Evolutionary conservation across 257 asterid species (phyloP), one percentile per base, ranked within the genome.

Genomic region (Gentiana macrophylla): DNA sequence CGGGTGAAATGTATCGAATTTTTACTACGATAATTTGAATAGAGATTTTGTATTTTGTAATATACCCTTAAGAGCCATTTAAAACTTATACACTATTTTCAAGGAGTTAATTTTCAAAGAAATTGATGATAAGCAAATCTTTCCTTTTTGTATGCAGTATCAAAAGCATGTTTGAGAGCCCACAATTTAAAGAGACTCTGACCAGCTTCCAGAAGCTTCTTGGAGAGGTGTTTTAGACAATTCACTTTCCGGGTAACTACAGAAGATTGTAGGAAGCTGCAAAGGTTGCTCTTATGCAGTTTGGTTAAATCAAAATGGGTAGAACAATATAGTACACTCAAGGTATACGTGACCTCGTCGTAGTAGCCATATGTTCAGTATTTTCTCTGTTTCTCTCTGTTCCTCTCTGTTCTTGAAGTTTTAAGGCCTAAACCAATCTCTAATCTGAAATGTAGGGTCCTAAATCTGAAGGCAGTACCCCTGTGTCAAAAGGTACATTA

Each of bases 191-290:
- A 78, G 95, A 83, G 77, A 81, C 74, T 51, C n/a, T 83, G 63
- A 66, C 74, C 55, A 73, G 75, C 63, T 86, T 83, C 79, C 94
- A 86, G 72, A 83, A 75, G 65, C 84, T 86, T 62, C 90, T 86
- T 24, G 79, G 78, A 8, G 90, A 75, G 55, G 94, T 50, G 79
- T 80, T 67, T 72, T 83, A 3, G 94, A 83, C 61, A 78, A 73
- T 78, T 68, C 90, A 4, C 48, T 74, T 5, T 49, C 79, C 11
- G 84, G 84, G 62, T 74, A 65, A 73, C 69, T 56, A 36, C 68
- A 45, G 88, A 83, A 63, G 94, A 83, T 56, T 72, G 78, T 51
- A 70, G 70, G 67, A 62, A 55, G 69, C 60, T 86, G 67, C 83
- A 77, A 86, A 77, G 74, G 64, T 61, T 66, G 35, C 65, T 78